A percentile compares a stretch with the other conserved stretches of the same genome.
These are phyloP conservation scores for Citrullus amarus DNA, from an alignment of 306 rosid genomes.

Conservation along the genomic window DNA sequence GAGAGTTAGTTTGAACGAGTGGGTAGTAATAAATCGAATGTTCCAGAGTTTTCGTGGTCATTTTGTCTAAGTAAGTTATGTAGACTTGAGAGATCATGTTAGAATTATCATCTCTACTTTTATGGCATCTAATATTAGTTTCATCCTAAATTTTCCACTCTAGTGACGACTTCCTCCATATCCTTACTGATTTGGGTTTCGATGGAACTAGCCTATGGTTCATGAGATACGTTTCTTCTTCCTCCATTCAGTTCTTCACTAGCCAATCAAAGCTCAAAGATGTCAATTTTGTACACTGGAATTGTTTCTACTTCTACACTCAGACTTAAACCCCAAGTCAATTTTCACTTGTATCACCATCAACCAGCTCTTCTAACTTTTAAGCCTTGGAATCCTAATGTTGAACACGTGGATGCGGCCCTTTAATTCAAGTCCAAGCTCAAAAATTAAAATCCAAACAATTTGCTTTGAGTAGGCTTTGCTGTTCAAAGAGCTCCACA, in stretches of 20 bases:
- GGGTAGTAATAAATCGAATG: not conserved
- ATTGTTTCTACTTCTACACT: no score
- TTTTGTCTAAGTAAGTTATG: not conserved
- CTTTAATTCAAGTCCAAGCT: not conserved
- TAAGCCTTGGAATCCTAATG: not conserved
- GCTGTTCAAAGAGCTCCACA: no score
- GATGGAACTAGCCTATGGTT: no score
- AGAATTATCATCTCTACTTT: not conserved
- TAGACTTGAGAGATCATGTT: not conserved
- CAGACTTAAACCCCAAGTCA: conserved; percentile 26
- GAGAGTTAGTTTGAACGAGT: not conserved
- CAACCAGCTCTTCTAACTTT: conserved; percentile 28
- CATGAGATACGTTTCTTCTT: no score
- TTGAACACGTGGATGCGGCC: not conserved
- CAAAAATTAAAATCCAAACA: no score
- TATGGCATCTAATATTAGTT: not conserved
- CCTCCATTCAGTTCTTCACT: no score
- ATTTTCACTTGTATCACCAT: conserved; percentile 25
- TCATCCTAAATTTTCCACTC: not conserved
- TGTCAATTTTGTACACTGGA: no score
- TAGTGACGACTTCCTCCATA: not conserved
- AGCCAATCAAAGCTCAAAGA: no score
- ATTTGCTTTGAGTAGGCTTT: no score
- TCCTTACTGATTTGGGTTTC: no score
- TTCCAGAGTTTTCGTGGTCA: not conserved